A percentile compares a stretch with the other conserved stretches of the same genome.
Conservation (phyloP, 495 filamentous ascomycete genomes). For the Penicillium malachiteum region DNA sequence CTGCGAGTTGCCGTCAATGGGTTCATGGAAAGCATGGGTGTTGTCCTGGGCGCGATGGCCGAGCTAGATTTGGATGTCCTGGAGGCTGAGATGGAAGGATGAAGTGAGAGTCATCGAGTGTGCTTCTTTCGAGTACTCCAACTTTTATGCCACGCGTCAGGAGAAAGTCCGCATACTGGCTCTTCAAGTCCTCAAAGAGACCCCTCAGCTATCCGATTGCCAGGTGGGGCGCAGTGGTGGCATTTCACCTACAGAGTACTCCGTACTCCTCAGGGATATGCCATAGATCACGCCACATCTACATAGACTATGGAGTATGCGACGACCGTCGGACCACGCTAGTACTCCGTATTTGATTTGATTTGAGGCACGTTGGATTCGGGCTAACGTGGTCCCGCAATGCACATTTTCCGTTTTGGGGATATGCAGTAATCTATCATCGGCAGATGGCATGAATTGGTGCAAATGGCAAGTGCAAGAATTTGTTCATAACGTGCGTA, state of each 20-base stretch:
- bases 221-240: too few species aligned
- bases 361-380: too few species aligned
- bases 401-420: neutral
- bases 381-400: neutral
- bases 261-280: neutral
- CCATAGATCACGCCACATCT: neutral
- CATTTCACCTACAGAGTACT: neutral
- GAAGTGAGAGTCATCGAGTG: constrained; percentile 9
- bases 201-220: too few species aligned
- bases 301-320: neutral
- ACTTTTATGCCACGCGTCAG: too few species aligned
- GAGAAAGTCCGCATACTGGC: too few species aligned
- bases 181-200: too few species aligned
- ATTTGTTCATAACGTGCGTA: neutral
- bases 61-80: constrained; percentile 88
- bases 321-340: neutral
- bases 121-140: too few species aligned
- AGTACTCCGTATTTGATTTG: neutral
- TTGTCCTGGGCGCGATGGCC: constrained; percentile 82
- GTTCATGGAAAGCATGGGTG: constrained; percentile 88
- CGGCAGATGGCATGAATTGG: neutral
- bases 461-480: neutral
- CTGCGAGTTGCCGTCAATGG: constrained; percentile 95
- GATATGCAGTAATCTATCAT: neutral
- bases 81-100: constrained; percentile 29